Evolutionary conservation across 306 rosid genomes (phyloP).

Genomic region (Cucumis sativus): DNA sequence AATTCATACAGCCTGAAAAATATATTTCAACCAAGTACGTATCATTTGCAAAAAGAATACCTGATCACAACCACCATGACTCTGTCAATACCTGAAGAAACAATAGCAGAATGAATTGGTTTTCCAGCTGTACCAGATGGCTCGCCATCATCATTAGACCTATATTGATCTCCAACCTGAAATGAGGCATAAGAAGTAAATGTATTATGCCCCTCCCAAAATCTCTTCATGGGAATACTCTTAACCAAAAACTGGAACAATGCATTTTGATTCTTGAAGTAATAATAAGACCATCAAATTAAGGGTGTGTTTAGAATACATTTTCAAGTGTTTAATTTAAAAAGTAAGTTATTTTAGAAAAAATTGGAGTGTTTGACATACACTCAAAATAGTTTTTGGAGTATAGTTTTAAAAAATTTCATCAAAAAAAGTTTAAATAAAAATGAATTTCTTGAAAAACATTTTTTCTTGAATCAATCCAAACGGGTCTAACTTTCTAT

Average conservation of each 20-base stretch:
- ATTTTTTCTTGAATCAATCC: too few relatives aligned
- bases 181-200: neutral
- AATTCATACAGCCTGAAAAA: neutral
- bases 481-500: too few relatives aligned
- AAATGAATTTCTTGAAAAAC: too few relatives aligned
- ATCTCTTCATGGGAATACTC: neutral
- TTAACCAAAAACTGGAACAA: neutral
- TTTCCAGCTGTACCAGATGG: slow-evolving; percentile 94
- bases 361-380: too few relatives aligned
- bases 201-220: neutral
- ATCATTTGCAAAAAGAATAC: slow-evolving; percentile 19
- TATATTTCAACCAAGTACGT: neutral
- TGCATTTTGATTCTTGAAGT: neutral
- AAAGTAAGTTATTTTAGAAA: too few relatives aligned
- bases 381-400: too few relatives aligned
- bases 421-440: too few relatives aligned
- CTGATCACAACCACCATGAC: slow-evolving; percentile 94
- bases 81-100: slow-evolving; percentile 81
- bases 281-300: too few relatives aligned
- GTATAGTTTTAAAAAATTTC: too few relatives aligned
- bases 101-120: slow-evolving; percentile 77
- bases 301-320: too few relatives aligned
- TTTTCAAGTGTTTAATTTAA: too few relatives aligned
- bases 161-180: slow-evolving; percentile 85
- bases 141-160: slow-evolving; percentile 93